Conservation (phyloP, 176 grass and related monocot genomes). For the Aechmea fasciata region DNA sequence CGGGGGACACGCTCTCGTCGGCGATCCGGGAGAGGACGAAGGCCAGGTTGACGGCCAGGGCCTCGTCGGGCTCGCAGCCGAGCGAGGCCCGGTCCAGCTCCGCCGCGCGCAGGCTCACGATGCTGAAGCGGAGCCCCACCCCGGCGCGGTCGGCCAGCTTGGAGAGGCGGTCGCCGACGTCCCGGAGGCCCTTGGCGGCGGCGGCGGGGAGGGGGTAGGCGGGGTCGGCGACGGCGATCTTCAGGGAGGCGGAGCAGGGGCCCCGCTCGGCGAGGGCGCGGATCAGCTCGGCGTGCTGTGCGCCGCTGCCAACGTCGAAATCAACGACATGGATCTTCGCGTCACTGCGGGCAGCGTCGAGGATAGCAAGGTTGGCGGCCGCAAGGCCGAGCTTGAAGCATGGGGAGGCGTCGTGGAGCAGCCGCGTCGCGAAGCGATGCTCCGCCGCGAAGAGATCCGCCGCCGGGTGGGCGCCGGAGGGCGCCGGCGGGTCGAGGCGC, state of each 20-base stretch:
- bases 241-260: background rate
- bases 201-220: background rate
- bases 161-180: background rate
- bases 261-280: background rate
- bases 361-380: constrained; percentile 6
- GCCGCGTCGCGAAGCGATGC: background rate
- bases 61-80: background rate
- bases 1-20: background rate
- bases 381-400: constrained; percentile 6
- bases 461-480: background rate
- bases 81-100: background rate
- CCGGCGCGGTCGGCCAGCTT: background rate
- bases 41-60: constrained; percentile 1
- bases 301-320: constrained; percentile 6
- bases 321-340: constrained; percentile 3
- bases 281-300: constrained; percentile 1
- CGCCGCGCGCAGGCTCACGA: background rate
- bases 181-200: background rate
- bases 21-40: constrained; percentile 7
- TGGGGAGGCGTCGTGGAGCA: constrained; percentile 6
- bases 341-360: background rate
- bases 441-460: background rate
- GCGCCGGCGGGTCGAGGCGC: background rate
- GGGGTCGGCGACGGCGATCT: constrained; percentile 2
- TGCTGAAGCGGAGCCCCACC: background rate